A percentile compares a stretch with the other conserved stretches of the same genome.
phyloP scores from a whole-genome alignment of 441 rosid genomes.

The Arabidopsis lyrata region DNA sequence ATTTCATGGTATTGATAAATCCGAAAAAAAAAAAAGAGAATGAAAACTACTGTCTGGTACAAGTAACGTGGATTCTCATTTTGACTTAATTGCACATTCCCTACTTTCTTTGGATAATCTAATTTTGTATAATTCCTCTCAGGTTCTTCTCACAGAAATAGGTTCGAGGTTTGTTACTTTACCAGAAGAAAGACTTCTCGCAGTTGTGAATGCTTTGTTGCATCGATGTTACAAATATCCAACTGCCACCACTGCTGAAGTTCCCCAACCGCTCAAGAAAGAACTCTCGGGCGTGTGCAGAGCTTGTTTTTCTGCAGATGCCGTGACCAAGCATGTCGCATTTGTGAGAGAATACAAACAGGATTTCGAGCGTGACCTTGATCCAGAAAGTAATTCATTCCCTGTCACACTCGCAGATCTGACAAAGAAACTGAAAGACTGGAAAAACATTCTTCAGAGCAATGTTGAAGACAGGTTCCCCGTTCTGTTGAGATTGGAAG shows the following conservation, averaged over 20 bases:
- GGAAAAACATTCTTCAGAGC: slow-evolving; percentile 97
- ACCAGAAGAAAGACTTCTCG: slow-evolving; percentile 99
- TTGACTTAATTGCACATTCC: slow-evolving; percentile 15
- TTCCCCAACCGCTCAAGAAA: slow-evolving; percentile 98
- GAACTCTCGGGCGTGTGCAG: slow-evolving; percentile 99
- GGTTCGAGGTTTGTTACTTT: slow-evolving; percentile 97
- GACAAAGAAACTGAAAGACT: slow-evolving; percentile 86
- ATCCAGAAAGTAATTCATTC: slow-evolving; percentile 93
- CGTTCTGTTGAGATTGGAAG: slow-evolving; percentile 92
- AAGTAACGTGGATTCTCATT: slow-evolving; percentile 32
- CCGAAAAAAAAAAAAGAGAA: not conserved
- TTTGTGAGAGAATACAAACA: slow-evolving; percentile 98
- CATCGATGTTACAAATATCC: slow-evolving; percentile 99
- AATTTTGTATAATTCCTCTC: slow-evolving; percentile 35
- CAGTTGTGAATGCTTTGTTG: slow-evolving; percentile 97
- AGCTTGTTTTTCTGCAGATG: slow-evolving; percentile 99
- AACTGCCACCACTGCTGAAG: slow-evolving; percentile 96
- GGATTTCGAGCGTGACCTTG: slow-evolving; percentile 92
- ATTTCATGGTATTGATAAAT: slow-evolving; percentile 2
- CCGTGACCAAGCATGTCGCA: slow-evolving; percentile 95
- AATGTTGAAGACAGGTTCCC: slow-evolving; percentile 98
- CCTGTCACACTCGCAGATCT: slow-evolving; percentile 88
- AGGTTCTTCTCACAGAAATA: slow-evolving; percentile 95
- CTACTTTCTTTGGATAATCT: slow-evolving; percentile 31
- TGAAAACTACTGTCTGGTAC: slow-evolving; percentile 15